phyloP scores from a whole-genome alignment of 306 rosid genomes.

The Lathyrus aphaca region DNA sequence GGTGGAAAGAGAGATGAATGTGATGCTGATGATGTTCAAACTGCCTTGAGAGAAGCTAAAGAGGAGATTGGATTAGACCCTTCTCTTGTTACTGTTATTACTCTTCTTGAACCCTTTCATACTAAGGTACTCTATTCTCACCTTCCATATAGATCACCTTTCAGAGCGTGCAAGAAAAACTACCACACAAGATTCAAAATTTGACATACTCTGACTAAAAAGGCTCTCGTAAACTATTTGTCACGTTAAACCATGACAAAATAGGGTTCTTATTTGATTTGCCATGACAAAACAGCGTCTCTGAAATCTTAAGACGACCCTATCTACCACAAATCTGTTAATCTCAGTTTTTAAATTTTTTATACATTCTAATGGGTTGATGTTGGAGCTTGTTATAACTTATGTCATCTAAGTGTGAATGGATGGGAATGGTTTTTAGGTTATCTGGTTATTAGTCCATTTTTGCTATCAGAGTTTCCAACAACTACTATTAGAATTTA shows the following conservation, averaged over 20 bases:
- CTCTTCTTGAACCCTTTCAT: slow-evolving; percentile 59
- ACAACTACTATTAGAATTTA: neutral
- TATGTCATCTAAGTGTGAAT: neutral
- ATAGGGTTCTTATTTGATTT: too few relatives aligned
- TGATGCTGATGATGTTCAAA: slow-evolving; percentile 68
- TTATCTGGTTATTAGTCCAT: neutral
- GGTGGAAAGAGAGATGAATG: slow-evolving; percentile 79
- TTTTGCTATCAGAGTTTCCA: neutral
- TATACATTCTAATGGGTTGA: too few relatives aligned
- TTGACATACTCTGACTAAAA: too few relatives aligned
- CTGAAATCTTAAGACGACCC: too few relatives aligned
- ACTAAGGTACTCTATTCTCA: slow-evolving; percentile 47
- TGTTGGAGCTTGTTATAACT: too few relatives aligned
- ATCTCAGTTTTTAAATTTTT: too few relatives aligned
- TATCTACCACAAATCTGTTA: neutral
- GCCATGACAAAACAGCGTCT: too few relatives aligned
- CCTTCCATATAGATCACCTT: too few relatives aligned
- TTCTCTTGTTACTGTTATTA: slow-evolving; percentile 60
- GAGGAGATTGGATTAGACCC: slow-evolving; percentile 91
- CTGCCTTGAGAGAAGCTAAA: slow-evolving; percentile 87
- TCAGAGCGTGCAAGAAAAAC: too few relatives aligned
- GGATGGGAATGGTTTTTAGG: neutral
- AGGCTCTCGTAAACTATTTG: too few relatives aligned
- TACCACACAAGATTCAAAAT: too few relatives aligned
- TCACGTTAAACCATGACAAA: too few relatives aligned